Percentiles rank a stretch among this genome's conserved stretches.
Evolutionary conservation across 192 early-diverging fungal genomes (phyloP).

Genomic region (Podila verticillata): DNA sequence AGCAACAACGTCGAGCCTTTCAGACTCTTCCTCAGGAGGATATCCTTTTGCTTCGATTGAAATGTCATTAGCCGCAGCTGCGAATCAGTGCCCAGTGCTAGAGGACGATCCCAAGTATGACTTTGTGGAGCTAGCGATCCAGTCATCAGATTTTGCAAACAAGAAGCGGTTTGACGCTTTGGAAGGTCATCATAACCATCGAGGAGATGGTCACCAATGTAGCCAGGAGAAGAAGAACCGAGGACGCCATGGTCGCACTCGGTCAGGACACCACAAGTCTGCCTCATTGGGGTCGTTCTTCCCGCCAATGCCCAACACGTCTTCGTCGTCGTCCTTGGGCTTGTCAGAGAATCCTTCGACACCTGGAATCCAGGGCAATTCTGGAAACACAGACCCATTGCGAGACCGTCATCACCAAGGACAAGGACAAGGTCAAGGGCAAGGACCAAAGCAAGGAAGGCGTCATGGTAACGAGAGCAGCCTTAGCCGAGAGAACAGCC

Average conservation of each 20-base stretch:
- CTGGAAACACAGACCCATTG: background rate
- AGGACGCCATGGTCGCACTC: conserved; percentile 22
- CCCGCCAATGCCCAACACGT: conserved; percentile 4
- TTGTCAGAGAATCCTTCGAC: background rate
- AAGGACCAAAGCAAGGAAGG: conserved; percentile 52
- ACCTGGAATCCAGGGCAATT: conserved; percentile 1
- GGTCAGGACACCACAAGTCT: conserved; percentile 36
- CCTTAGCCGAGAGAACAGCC: too few relatives aligned
- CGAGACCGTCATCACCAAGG: conserved; percentile 47
- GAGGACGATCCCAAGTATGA: conserved; percentile 24
- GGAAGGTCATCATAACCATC: background rate
- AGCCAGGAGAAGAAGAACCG: conserved; percentile 3
- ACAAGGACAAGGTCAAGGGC: conserved; percentile 72
- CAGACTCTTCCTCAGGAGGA: background rate
- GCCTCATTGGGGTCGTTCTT: conserved; percentile 38
- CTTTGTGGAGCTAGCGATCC: conserved; percentile 16
- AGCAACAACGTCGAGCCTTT: background rate
- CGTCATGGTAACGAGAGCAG: too few relatives aligned
- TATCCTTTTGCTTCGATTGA: conserved; percentile 31
- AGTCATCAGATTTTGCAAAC: background rate
- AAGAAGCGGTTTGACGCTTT: background rate
- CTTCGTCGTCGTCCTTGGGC: background rate
- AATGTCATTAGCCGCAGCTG: conserved; percentile 36
- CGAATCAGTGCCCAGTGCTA: conserved; percentile 15
- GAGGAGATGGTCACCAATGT: background rate